Conservation (phyloP, 73 alveolate species). For the Paramecium pentaurelia region DNA sequence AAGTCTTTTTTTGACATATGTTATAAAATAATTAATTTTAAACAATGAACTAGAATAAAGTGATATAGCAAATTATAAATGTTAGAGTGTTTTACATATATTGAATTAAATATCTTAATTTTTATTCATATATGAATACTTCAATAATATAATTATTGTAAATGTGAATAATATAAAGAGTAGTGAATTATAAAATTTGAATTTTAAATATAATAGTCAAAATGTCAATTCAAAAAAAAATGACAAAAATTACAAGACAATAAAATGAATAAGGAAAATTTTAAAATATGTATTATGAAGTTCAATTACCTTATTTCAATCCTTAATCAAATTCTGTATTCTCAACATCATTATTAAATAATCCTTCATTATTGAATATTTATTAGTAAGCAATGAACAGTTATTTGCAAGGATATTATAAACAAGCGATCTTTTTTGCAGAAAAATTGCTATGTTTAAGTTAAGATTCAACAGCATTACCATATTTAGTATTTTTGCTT, state of each 20-base stretch:
- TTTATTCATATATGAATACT: too few species aligned
- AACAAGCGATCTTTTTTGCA: constrained; percentile 26
- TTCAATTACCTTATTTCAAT: background rate
- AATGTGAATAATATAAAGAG: background rate
- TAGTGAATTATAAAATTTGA: background rate
- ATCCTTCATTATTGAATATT: constrained; percentile 15
- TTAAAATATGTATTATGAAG: constrained; percentile 20
- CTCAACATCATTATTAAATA: background rate
- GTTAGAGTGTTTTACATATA: too few species aligned
- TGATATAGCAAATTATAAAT: background rate
- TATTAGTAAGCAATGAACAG: constrained; percentile 8
- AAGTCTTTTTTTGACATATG: background rate
- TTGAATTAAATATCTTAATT: too few species aligned
- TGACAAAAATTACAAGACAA: background rate
- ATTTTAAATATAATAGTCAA: background rate
- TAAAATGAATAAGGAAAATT: background rate
- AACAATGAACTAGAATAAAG: background rate
- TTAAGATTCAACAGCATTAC: background rate
- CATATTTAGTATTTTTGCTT: background rate
- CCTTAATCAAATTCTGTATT: background rate
- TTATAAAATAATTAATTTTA: background rate
- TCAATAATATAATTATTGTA: too few species aligned
- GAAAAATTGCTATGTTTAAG: constrained; percentile 3
- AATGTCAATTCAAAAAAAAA: constrained; percentile 14
- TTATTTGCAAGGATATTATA: constrained; percentile 16